A percentile compares a stretch with the other conserved stretches of the same genome.
phyloP scores from a whole-genome alignment of 495 filamentous ascomycete genomes.

The Penicillium malachiteum region DNA sequence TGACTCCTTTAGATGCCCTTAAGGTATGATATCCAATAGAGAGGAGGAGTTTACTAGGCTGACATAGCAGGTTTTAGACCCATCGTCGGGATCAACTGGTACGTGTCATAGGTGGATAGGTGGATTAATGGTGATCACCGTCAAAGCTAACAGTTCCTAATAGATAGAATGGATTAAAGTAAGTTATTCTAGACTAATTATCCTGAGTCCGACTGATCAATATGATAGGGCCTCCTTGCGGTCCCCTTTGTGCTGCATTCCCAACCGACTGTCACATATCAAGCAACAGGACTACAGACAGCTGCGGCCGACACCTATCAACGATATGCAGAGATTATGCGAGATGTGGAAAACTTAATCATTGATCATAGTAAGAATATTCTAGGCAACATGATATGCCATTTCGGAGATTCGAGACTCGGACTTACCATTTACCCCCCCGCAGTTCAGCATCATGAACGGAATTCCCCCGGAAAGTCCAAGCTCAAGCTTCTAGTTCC shows the following conservation, averaged over 20 bases:
- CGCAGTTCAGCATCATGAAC: slow-evolving; percentile 66
- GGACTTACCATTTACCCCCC: background rate
- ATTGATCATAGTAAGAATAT: slow-evolving; percentile 76
- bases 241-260: slow-evolving; percentile 97
- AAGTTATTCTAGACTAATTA: slow-evolving; percentile 6
- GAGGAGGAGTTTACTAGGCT: slow-evolving; percentile 9
- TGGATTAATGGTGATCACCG: too few species aligned
- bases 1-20: slow-evolving; percentile 66
- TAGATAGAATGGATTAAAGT: slow-evolving; percentile 73
- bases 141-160: background rate
- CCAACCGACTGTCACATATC: slow-evolving; percentile 81
- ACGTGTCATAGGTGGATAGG: slow-evolving; percentile 9
- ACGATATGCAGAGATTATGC: slow-evolving; percentile 92
- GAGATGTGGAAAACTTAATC: slow-evolving; percentile 87
- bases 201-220: background rate
- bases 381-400: background rate
- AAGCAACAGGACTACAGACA: slow-evolving; percentile 48
- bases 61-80: slow-evolving; percentile 48
- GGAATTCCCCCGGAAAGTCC: slow-evolving; percentile 63
- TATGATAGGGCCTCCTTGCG: slow-evolving; percentile 72
- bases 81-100: slow-evolving; percentile 88
- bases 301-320: slow-evolving; percentile 64
- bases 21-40: slow-evolving; percentile 48
- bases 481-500: slow-evolving; percentile 94
- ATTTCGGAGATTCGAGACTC: background rate